Conservation (phyloP, 441 rosid genomes). For the Adansonia madagascariensis region DNA sequence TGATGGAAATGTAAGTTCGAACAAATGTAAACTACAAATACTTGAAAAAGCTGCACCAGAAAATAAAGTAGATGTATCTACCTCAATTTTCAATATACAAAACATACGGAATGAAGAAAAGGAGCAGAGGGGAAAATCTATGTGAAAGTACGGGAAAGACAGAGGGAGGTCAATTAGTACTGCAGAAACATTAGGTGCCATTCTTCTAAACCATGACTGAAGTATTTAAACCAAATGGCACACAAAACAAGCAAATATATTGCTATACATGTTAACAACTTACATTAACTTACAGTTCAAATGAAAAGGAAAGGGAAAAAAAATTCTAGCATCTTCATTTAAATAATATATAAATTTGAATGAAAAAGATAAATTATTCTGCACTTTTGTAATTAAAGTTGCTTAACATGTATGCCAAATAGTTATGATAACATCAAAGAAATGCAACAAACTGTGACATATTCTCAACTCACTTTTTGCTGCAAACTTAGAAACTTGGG, state of each 20-base stretch:
- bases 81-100: background rate
- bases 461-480: conserved; percentile 52
- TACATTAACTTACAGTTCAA: background rate
- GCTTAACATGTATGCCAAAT: background rate
- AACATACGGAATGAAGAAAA: background rate
- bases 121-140: background rate
- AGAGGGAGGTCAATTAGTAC: background rate
- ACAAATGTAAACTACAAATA: background rate
- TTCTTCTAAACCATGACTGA: background rate
- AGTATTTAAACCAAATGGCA: background rate
- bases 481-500: conserved; percentile 48
- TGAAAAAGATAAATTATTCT: background rate
- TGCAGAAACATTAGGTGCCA: background rate
- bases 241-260: background rate
- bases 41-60: background rate
- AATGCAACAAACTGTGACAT: conserved; percentile 12
- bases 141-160: background rate
- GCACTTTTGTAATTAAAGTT: background rate
- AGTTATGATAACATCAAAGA: background rate
- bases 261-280: background rate
- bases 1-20: background rate
- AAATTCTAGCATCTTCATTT: background rate
- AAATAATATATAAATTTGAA: conserved; percentile 3
- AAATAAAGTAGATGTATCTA: background rate
- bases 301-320: background rate